Evolutionary conservation across 495 filamentous ascomycete genomes (phyloP).

Genomic region (Lophium mytilinum): DNA sequence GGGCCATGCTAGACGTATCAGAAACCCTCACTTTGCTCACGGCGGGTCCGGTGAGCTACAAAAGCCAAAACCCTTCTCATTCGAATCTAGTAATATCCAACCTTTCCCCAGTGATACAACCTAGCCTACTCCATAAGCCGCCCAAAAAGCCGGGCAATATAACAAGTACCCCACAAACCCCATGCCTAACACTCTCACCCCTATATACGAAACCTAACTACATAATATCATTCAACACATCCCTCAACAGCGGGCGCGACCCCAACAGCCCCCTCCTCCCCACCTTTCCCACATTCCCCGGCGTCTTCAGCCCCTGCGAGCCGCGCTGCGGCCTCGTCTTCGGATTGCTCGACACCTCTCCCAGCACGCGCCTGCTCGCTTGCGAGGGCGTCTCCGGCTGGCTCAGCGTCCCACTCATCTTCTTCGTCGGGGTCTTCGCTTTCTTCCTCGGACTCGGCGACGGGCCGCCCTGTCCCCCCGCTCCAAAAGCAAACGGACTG

Average conservation of each 20-base stretch:
- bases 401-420: background rate
- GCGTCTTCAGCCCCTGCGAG: slow-evolving; percentile 2
- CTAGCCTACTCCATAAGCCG: too few species aligned
- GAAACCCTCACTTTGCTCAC: too few species aligned
- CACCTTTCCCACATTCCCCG: slow-evolving; percentile 15
- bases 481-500: slow-evolving; percentile 17
- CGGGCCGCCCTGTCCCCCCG: slow-evolving; percentile 33
- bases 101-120: too few species aligned
- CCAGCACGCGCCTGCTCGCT: slow-evolving; percentile 3
- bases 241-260: slow-evolving; percentile 44
- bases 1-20: too few species aligned
- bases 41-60: too few species aligned
- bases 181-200: too few species aligned
- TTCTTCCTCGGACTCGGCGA: background rate
- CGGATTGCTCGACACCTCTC: slow-evolving; percentile 8
- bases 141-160: too few species aligned
- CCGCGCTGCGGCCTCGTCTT: background rate
- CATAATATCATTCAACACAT: slow-evolving; percentile 45
- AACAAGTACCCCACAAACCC: too few species aligned
- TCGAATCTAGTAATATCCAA: too few species aligned
- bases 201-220: background rate
- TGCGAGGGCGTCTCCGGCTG: background rate
- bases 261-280: slow-evolving; percentile 27
- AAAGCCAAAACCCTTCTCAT: too few species aligned
- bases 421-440: slow-evolving; percentile 7